Evolutionary conservation across 352 stramenopile genomes (phyloP).

Genomic region (Globisporangium splendens): DNA sequence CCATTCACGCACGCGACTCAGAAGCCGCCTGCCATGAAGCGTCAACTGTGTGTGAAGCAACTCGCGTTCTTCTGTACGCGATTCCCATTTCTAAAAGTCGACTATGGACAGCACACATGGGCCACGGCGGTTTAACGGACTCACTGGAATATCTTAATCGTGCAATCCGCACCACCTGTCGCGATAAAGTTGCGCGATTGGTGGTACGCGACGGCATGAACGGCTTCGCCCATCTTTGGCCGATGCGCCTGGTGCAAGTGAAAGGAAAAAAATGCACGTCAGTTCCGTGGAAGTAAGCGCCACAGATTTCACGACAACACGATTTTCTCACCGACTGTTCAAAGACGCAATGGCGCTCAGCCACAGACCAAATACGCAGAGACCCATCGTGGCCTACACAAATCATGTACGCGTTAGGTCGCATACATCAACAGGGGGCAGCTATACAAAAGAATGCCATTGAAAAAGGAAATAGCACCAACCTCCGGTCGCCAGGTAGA

Average conservation of each 20-base stretch:
- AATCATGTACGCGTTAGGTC: no score
- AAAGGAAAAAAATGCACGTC: no score
- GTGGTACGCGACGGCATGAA: conserved; percentile 75
- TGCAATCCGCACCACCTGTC: conserved; percentile 71
- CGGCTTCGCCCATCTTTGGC: conserved; percentile 76
- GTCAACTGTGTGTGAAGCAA: no score
- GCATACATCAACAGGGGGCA: conserved; percentile 3
- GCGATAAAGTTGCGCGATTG: conserved; percentile 80
- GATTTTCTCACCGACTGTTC: conserved; percentile 61
- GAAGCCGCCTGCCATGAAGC: no score
- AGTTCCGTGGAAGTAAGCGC: not conserved
- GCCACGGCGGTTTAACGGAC: not conserved
- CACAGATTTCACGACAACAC: not conserved
- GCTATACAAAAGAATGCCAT: conserved; percentile 2
- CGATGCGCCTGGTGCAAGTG: conserved; percentile 47
- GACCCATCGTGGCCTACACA: conserved; percentile 74
- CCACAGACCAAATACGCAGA: conserved; percentile 78
- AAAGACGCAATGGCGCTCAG: conserved; percentile 82
- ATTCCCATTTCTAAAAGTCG: not conserved
- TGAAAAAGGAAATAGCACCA: not conserved
- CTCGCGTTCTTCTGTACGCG: not conserved
- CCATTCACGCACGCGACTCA: no score
- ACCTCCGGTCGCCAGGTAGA: conserved; percentile 78
- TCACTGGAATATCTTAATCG: conserved; percentile 89
- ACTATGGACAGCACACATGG: not conserved